Evolutionary conservation across 1,284 basidiomycete genomes (phyloP), one percentile per base, ranked within the genome.

Genomic region (Porogramme epimiltina): DNA sequence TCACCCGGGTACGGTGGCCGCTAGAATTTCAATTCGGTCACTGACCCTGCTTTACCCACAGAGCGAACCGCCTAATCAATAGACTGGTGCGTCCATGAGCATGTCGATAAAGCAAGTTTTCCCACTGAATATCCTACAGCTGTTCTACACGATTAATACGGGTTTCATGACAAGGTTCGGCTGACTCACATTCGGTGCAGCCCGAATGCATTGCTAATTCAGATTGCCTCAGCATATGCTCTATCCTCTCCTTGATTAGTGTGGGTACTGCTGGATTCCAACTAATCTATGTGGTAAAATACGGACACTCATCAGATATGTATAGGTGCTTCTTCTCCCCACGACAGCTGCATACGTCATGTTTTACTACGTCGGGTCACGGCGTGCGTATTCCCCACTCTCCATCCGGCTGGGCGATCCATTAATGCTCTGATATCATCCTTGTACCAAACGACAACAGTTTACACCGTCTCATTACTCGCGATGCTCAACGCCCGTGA

Each of bases 331-430:
- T 18, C 38, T 48, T 13, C 39, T 49, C 15, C 55, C 55, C 15
- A 25, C 34, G 8, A 45, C 45, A 25, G 39, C 55, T 2, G 33
- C 52, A n/a, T 56, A 56, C 42, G 48, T 56, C 37, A 47, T 56
- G 51, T 56, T 49, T 37, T 56, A 56, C 37, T 56, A 56, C 51
- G 53, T 53, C 38, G 55, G 55, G 37, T 40, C 55, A n/a, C 55
- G 52, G 45, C 38, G 56, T 58, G 23, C 24, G 55, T 11, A 13
- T 28, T 6, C 1, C n/a, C 2, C 26, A 24, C 22, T n/a, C 15
- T 31, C 15, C 31, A 8, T 31, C 4, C 18, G 16, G 8, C 16
- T 16, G 13, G n/a, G n/a, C 16, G 9, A 15, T 44, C 46, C 24
- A 49, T n/a, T n/a, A n/a, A n/a, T n/a, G n/a, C n/a, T n/a, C n/a